Evolutionary conservation across 1,139 yeast species (phyloP).

Genomic region (Diutina siamensis): DNA sequence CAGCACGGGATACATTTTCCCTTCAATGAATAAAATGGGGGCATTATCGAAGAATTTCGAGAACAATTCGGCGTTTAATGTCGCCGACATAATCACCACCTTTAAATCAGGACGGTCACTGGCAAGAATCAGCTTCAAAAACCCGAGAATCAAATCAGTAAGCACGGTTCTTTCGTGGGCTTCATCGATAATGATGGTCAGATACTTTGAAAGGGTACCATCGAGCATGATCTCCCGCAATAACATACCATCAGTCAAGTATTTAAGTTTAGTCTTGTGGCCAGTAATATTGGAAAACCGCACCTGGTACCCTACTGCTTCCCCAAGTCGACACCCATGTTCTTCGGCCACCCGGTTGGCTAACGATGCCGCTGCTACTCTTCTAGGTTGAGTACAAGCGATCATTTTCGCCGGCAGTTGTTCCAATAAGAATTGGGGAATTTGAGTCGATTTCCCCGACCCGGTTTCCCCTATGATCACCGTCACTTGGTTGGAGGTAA

Average conservation of each 20-base stretch:
- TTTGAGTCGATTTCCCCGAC: constrained; percentile 95
- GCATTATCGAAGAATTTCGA: constrained; percentile 67
- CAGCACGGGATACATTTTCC: constrained; percentile 79
- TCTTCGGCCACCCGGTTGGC: constrained; percentile 93
- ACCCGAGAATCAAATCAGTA: constrained; percentile 84
- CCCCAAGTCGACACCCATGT: constrained; percentile 65
- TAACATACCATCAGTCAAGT: constrained; percentile 95
- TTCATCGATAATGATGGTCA: constrained; percentile 82
- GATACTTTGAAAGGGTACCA: constrained; percentile 48
- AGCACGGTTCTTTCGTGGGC: constrained; percentile 94
- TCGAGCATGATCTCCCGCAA: constrained; percentile 83
- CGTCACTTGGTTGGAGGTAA: constrained; percentile 51
- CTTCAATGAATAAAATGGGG: constrained; percentile 77
- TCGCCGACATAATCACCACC: constrained; percentile 83
- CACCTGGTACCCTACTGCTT: constrained; percentile 88
- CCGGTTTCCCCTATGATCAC: constrained; percentile 94
- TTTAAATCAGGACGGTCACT: constrained; percentile 42
- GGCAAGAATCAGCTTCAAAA: constrained; percentile 54
- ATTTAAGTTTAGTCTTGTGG: constrained; percentile 56
- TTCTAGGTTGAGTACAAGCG: constrained; percentile 93
- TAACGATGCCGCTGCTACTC: constrained; percentile 93
- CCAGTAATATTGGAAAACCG: constrained; percentile 47
- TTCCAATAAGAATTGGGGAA: constrained; percentile 72
- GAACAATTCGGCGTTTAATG: constrained; percentile 86
- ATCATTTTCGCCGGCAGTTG: constrained; percentile 39